Evolutionary conservation across 345 rosid genomes (phyloP).

Genomic region (Garcia nutans): DNA sequence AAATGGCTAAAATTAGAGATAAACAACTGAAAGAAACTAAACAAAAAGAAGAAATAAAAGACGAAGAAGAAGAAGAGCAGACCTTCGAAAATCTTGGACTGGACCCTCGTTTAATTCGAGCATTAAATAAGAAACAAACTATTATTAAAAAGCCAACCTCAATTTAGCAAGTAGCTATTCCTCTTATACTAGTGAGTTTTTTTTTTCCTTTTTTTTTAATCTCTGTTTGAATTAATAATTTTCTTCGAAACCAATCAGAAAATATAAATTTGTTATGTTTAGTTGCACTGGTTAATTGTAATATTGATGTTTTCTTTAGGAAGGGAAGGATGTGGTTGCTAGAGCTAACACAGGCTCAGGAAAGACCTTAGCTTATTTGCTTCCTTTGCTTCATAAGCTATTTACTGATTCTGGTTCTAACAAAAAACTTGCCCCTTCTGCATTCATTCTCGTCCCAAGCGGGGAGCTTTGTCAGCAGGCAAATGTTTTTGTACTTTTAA

Average conservation of each 20-base stretch:
- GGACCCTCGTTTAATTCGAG: slow-evolving; percentile 73
- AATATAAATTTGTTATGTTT: no score
- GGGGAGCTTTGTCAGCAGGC: slow-evolving; percentile 85
- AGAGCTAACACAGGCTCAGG: slow-evolving; percentile 89
- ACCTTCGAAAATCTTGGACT: slow-evolving; percentile 77
- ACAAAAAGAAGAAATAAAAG: slow-evolving; percentile 12
- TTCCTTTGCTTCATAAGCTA: slow-evolving; percentile 85
- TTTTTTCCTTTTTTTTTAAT: background rate
- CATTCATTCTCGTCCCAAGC: slow-evolving; percentile 73
- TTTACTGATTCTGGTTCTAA: slow-evolving; percentile 44
- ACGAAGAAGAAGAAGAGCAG: slow-evolving; percentile 37
- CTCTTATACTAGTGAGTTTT: slow-evolving; percentile 57
- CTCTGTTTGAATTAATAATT: background rate
- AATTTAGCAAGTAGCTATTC: slow-evolving; percentile 67
- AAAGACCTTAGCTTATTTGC: slow-evolving; percentile 80
- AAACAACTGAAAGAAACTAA: background rate
- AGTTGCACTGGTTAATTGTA: background rate
- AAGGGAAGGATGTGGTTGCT: slow-evolving; percentile 92
- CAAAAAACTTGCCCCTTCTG: slow-evolving; percentile 65
- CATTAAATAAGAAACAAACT: slow-evolving; percentile 59
- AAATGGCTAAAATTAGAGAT: background rate
- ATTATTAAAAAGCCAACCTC: slow-evolving; percentile 64
- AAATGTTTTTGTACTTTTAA: background rate
- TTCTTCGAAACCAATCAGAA: background rate
- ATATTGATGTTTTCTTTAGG: slow-evolving; percentile 29